phyloP scores from a whole-genome alignment of 2,329 filamentous ascomycete genomes.

The Penicillium sp. region DNA sequence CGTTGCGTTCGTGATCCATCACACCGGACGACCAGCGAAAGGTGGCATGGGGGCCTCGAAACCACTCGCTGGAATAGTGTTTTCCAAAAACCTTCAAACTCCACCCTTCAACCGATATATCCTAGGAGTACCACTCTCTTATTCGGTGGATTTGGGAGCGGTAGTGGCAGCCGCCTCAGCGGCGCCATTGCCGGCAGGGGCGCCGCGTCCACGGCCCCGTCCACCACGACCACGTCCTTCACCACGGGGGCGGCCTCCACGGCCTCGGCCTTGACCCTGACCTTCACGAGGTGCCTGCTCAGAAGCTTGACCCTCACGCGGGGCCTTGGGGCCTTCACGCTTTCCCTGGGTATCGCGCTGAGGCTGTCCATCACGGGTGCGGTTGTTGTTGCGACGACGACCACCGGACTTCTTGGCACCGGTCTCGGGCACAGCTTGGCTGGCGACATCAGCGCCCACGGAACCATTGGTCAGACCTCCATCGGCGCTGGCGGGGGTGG shows the following conservation, averaged over 20 bases:
- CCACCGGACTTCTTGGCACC: constrained; percentile 47
- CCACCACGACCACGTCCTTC: constrained; percentile 32
- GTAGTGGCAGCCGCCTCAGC: neutral
- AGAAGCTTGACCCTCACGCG: neutral
- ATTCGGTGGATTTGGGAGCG: constrained; percentile 1
- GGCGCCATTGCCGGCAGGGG: constrained; percentile 15
- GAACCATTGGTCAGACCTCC: constrained; percentile 60
- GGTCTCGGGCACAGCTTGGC: neutral
- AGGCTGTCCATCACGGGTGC: constrained; percentile 13
- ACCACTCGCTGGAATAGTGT: constrained; percentile 2
- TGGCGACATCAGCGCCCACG: constrained; percentile 51
- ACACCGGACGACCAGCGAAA: constrained; percentile 24
- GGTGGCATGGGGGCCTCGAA: constrained; percentile 15
- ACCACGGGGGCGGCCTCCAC: constrained; percentile 32
- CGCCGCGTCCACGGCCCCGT: constrained; percentile 38
- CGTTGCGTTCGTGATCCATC: constrained; percentile 41
- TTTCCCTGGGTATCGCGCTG: neutral
- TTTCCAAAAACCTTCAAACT: neutral
- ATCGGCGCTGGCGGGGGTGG: constrained; percentile 64
- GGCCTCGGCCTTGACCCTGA: constrained; percentile 27
- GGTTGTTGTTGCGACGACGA: constrained; percentile 28
- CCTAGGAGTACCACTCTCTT: constrained; percentile 5
- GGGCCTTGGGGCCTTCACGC: neutral
- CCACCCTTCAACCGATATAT: neutral
- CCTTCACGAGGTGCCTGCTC: neutral